Evolutionary conservation across 345 rosid species (phyloP).

Genomic region (Eucalyptus leucophloia): DNA sequence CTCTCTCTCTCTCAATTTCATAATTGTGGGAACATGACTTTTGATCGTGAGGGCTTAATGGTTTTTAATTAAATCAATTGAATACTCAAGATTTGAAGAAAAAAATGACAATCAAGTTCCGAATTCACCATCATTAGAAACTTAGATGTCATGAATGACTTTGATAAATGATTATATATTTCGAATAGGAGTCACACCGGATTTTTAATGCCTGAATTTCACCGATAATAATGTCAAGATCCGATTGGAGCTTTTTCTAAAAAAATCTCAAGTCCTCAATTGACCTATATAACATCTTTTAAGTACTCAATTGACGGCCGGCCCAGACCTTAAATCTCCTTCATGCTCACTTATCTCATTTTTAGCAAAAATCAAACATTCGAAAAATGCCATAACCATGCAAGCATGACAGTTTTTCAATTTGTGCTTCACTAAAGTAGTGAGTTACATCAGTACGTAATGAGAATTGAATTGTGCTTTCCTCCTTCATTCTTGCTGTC

Average conservation of each 20-base stretch:
- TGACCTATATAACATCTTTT: neutral
- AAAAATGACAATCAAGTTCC: neutral
- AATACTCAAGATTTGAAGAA: neutral
- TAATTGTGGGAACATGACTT: neutral
- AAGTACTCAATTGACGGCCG: fast-evolving
- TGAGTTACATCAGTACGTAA: neutral
- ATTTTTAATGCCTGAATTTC: fast-evolving
- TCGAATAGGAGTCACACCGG: fast-evolving
- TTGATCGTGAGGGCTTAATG: neutral
- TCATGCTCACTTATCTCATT: neutral
- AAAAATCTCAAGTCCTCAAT: neutral
- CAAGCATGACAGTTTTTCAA: neutral
- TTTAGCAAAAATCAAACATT: neutral
- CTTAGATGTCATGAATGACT: neutral
- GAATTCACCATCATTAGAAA: neutral
- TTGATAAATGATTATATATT: neutral
- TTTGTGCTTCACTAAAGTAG: neutral
- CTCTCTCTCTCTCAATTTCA: neutral
- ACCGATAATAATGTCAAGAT: fast-evolving
- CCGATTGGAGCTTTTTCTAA: fast-evolving
- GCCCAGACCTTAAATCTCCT: neutral
- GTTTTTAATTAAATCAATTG: neutral
- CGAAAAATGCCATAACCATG: neutral
- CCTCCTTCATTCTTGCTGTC: neutral
- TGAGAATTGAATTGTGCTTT: neutral